A percentile compares a stretch with the other conserved stretches of the same genome.
These are phyloP conservation scores for Laguncularia racemosa DNA, from an alignment of 345 rosid species.

Conservation along the genomic window DNA sequence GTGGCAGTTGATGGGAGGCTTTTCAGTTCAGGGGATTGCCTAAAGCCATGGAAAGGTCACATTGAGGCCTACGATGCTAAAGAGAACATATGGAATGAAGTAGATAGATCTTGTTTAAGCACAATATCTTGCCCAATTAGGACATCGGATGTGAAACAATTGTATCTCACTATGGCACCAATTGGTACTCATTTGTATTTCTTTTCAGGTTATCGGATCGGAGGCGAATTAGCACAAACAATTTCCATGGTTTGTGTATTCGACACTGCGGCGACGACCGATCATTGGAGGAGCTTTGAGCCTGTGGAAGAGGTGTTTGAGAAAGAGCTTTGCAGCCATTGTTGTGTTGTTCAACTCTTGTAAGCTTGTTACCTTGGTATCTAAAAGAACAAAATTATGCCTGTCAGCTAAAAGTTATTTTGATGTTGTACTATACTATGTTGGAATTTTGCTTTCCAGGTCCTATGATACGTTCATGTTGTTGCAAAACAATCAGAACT, in stretches of 20 bases:
- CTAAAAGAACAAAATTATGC: not conserved
- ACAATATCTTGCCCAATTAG: slow-evolving; percentile 16
- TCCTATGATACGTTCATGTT: not conserved
- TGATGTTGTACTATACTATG: not conserved
- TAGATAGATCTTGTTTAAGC: slow-evolving; percentile 29
- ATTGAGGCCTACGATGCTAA: slow-evolving; percentile 35
- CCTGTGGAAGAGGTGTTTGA: slow-evolving; percentile 26
- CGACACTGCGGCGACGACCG: slow-evolving; percentile 25
- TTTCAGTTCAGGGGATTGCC: slow-evolving; percentile 56
- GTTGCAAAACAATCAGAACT: not conserved
- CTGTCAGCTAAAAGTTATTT: not conserved
- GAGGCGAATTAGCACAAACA: slow-evolving; percentile 19
- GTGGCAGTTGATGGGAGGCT: slow-evolving; percentile 26
- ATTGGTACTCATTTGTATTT: slow-evolving; percentile 35
- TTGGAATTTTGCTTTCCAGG: not conserved
- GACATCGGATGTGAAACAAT: slow-evolving; percentile 16
- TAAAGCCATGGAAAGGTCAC: slow-evolving; percentile 54
- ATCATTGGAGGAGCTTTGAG: slow-evolving; percentile 34
- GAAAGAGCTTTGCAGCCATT: slow-evolving; percentile 47
- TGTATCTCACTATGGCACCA: slow-evolving; percentile 42
- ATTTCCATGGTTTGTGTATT: slow-evolving; percentile 26
- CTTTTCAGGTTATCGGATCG: slow-evolving; percentile 29
- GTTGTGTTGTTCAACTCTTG: slow-evolving; percentile 29
- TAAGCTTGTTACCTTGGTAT: not conserved
- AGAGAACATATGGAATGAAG: slow-evolving; percentile 44